Conservation (phyloP, 1,284 basidiomycete genomes). For the Puccinia horiana region DNA sequence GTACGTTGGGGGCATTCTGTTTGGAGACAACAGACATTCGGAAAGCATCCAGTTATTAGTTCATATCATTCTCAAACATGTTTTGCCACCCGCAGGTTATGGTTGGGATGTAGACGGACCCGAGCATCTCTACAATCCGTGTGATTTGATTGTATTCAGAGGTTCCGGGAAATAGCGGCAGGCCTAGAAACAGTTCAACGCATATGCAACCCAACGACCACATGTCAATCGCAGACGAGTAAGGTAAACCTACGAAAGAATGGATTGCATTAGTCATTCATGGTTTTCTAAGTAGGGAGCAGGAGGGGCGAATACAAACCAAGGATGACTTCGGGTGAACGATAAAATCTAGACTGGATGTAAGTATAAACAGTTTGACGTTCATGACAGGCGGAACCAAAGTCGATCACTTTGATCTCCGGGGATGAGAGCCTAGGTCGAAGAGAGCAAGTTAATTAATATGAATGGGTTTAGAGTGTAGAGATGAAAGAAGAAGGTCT, state of each 20-base stretch:
- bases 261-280: neutral
- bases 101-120: conserved; percentile 64
- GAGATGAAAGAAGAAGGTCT: conserved; percentile 59
- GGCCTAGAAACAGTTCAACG: conserved; percentile 92
- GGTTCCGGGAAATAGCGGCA: conserved; percentile 95
- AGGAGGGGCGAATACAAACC: conserved; percentile 61
- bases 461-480: neutral
- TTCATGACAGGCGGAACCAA: conserved; percentile 97
- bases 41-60: neutral
- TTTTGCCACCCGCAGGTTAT: neutral
- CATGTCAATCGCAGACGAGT: conserved; percentile 92
- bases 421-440: conserved; percentile 81
- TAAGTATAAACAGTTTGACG: conserved; percentile 99
- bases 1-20: conserved; percentile 79
- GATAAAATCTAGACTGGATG: conserved; percentile 98
- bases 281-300: neutral
- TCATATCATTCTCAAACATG: neutral
- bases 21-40: neutral
- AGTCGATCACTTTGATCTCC: conserved; percentile 98
- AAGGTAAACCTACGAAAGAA: conserved; percentile 66
- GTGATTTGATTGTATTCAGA: conserved; percentile 99
- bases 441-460: neutral
- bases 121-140: conserved; percentile 96
- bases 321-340: conserved; percentile 93
- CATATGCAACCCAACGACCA: conserved; percentile 95